phyloP scores from a whole-genome alignment of 192 early-diverging fungal species.

The Paraglomus occultum region DNA sequence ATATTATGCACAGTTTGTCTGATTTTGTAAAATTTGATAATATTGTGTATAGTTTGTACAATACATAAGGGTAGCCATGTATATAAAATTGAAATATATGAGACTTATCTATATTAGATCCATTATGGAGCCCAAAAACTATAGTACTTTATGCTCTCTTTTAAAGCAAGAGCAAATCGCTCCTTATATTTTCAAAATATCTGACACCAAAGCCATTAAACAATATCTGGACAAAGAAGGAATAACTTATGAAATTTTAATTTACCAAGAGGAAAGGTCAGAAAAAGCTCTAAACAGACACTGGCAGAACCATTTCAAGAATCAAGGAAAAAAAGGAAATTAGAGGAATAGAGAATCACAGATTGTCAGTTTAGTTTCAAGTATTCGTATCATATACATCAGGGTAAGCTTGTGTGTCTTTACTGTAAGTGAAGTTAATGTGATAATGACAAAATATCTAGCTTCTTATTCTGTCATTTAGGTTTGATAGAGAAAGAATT shows the following conservation, averaged over 20 bases:
- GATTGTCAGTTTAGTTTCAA: too few relatives aligned
- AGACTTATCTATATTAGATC: neutral
- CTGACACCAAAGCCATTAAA: neutral
- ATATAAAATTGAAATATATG: slow-evolving; percentile 26
- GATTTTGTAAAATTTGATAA: too few relatives aligned
- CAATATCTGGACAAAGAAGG: neutral
- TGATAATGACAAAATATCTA: too few relatives aligned
- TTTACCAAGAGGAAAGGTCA: slow-evolving; percentile 22
- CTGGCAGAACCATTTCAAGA: slow-evolving; percentile 18
- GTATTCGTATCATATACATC: too few relatives aligned
- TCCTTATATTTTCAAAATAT: slow-evolving; percentile 17
- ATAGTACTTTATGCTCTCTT: neutral
- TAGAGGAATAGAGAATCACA: neutral
- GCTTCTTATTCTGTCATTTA: too few relatives aligned
- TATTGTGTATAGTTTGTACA: too few relatives aligned
- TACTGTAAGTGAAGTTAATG: too few relatives aligned
- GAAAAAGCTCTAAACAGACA: slow-evolving; percentile 11
- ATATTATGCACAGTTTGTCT: too few relatives aligned
- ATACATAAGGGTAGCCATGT: slow-evolving; percentile 7
- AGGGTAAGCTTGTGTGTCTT: too few relatives aligned
- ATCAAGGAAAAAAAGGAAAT: too few relatives aligned
- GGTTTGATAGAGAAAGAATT: too few relatives aligned
- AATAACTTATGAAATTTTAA: slow-evolving; percentile 10
- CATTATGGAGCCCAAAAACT: neutral
- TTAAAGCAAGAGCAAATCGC: neutral